phyloP scores from a whole-genome alignment of 1,284 basidiomycete genomes.

The Pseudozyma pruni region DNA sequence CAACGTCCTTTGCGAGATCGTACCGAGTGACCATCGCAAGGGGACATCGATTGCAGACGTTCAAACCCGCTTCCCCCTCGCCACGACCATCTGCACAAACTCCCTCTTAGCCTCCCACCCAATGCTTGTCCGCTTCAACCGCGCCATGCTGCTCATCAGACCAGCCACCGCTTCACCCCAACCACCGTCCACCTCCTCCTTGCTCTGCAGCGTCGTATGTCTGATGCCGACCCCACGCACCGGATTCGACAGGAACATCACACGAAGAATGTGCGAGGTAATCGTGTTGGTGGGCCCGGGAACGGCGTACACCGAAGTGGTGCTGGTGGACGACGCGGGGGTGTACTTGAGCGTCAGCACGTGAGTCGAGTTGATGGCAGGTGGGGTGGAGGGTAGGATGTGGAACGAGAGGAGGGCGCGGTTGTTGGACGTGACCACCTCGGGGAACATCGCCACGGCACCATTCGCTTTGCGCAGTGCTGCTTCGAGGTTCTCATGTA shows the following conservation, averaged over 20 bases:
- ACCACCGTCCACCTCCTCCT: neutral
- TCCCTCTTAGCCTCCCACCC: slow-evolving; percentile 20
- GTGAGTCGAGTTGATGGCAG: neutral
- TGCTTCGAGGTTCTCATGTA: slow-evolving; percentile 14
- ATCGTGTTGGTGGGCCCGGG: neutral
- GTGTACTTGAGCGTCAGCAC: slow-evolving; percentile 26
- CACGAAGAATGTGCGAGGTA: neutral
- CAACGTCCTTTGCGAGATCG: too few relatives aligned
- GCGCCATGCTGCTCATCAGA: slow-evolving; percentile 3
- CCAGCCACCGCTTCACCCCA: neutral
- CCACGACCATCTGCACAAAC: slow-evolving; percentile 15
- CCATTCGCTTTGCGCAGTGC: slow-evolving; percentile 9
- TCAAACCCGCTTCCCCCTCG: neutral
- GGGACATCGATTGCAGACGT: too few relatives aligned
- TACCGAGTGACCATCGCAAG: too few relatives aligned
- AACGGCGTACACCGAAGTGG: slow-evolving; percentile 19
- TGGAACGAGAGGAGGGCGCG: slow-evolving; percentile 30
- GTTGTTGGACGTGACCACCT: slow-evolving; percentile 49
- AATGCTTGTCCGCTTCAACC: slow-evolving; percentile 25
- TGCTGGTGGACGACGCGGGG: slow-evolving; percentile 6
- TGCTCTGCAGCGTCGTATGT: neutral
- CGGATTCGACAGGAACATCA: slow-evolving; percentile 10
- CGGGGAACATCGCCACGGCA: slow-evolving; percentile 53
- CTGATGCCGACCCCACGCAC: slow-evolving; percentile 3
- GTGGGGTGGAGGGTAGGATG: slow-evolving; percentile 3